Conservation (phyloP, 2,329 filamentous ascomycete species). For the Paraphaeosphaeria sporulosa region DNA sequence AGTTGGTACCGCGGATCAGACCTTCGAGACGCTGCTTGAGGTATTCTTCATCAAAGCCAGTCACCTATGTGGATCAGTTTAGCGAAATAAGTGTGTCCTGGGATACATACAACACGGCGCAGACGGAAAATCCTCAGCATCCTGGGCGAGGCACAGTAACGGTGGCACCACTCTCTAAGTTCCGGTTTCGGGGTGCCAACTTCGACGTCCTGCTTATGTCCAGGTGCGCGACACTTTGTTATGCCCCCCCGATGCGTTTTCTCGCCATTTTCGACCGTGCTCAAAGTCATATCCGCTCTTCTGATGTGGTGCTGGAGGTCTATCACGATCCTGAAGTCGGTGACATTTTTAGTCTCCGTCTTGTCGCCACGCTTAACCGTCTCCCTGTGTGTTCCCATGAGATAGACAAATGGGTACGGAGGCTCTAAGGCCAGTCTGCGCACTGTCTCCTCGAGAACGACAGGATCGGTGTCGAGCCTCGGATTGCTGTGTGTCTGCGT, state of each 20-base stretch:
- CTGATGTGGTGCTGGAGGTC: constrained; percentile 41
- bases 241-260: constrained; percentile 71
- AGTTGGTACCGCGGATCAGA: constrained; percentile 71
- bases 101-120: constrained; percentile 35
- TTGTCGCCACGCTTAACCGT: constrained; percentile 45
- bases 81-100: neutral
- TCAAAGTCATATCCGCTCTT: constrained; percentile 36
- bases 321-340: constrained; percentile 50
- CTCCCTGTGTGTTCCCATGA: constrained; percentile 48
- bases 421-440: constrained; percentile 33
- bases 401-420: constrained; percentile 46
- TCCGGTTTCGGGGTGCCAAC: constrained; percentile 51
- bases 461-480: constrained; percentile 43
- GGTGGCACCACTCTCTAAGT: constrained; percentile 71
- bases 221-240: constrained; percentile 60
- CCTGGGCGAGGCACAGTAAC: constrained; percentile 67
- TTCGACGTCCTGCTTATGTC: constrained; percentile 55
- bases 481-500: constrained; percentile 39
- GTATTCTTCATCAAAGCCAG: constrained; percentile 66
- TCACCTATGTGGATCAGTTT: constrained; percentile 43
- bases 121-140: constrained; percentile 62
- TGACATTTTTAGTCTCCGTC: constrained; percentile 43
- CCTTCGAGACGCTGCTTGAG: constrained; percentile 62
- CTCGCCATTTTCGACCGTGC: constrained; percentile 64
- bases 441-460: constrained; percentile 39